phyloP scores from a whole-genome alignment of 257 asterid species.

The Petunia secreta region DNA sequence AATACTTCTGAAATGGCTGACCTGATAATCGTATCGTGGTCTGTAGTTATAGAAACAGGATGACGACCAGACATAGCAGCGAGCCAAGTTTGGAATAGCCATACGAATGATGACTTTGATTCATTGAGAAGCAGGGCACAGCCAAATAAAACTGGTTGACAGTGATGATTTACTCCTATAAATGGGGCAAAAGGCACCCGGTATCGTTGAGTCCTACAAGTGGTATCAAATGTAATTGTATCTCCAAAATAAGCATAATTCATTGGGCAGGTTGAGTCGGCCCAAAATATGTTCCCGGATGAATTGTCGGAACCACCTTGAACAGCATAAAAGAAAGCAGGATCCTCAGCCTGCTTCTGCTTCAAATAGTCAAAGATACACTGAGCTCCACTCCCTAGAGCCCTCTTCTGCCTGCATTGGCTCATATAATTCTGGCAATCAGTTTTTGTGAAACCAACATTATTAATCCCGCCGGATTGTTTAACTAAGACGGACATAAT shows the following conservation, averaged over 20 bases:
- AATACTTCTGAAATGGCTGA: constrained; percentile 74
- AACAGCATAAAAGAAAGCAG: constrained; percentile 70
- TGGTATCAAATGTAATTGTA: constrained; percentile 87
- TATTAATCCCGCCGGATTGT: constrained; percentile 91
- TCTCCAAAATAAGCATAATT: constrained; percentile 83
- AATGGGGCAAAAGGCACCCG: constrained; percentile 89
- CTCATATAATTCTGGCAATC: constrained; percentile 91
- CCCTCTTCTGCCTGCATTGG: constrained; percentile 73
- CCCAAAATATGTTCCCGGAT: constrained; percentile 84
- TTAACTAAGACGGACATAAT: constrained; percentile 88
- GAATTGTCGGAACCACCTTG: constrained; percentile 79
- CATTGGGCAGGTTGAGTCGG: constrained; percentile 67
- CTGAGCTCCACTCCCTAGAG: constrained; percentile 87
- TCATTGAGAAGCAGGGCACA: constrained; percentile 85
- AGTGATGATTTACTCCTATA: constrained; percentile 92
- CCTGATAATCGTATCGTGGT: constrained; percentile 73
- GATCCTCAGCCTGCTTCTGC: constrained; percentile 74
- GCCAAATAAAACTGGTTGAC: constrained; percentile 87
- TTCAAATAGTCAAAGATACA: constrained; percentile 76
- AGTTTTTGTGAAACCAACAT: constrained; percentile 91
- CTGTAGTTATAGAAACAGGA: constrained; percentile 87
- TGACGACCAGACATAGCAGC: constrained; percentile 68
- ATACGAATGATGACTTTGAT: constrained; percentile 74
- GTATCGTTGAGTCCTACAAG: constrained; percentile 87
- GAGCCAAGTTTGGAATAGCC: constrained; percentile 93